Base-by-base conservation (phyloP, 2,329 filamentous ascomycete species). In the Saccharata proteae region DNA sequence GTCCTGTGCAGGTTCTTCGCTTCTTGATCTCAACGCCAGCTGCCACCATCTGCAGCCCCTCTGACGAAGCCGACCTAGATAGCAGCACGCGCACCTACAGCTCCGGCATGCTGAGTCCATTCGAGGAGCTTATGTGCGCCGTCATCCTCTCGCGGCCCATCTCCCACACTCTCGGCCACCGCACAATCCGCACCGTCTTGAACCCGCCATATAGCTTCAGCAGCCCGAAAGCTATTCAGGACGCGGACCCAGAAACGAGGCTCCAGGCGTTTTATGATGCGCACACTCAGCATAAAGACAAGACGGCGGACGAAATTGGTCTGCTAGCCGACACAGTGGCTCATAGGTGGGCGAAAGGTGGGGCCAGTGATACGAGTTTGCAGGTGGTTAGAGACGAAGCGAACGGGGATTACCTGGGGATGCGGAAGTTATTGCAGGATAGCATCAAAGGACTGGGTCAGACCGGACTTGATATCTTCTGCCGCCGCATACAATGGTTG, bases 81-180 rank as follows among this genome's bases (percentile, higher is more conserved):
- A 11, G n/a, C 20, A 7, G 4, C 9, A 15, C 16, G 8, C 29
- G 29, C 20, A 30, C 20, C 11, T 30, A 30, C 29, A 16, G 20
- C 10, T 23, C 48, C 8, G 40, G 43, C 6, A 41, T 42, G 1
- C 41, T 59, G 11, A 58, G 45, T 5, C 53, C 60, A 0, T 63
- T 62, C 40, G 56, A 65, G 42, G 58, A 65, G 37, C 51, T 65
- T 2, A 41, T 64, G 16, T 55, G 51, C 34, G 59, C 61, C 6
- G 47, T 61, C 18, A 46, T 65, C 11, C 48, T 65, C 5, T 60
- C 54, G 7, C 52, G 60, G 6, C 59, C 61, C 1, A 60, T 64
- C 26, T 54, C 54, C 8, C 60, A 65, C 38, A 48, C 45, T 16
- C 49, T 65, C 0, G 60, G 61, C 9, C 45, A 62, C 24, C 48